Percentiles rank a stretch among this genome's conserved stretches.
Evolutionary conservation across 2,329 filamentous ascomycete species (phyloP).

Genomic region (Pestalotiopsis sp.): DNA sequence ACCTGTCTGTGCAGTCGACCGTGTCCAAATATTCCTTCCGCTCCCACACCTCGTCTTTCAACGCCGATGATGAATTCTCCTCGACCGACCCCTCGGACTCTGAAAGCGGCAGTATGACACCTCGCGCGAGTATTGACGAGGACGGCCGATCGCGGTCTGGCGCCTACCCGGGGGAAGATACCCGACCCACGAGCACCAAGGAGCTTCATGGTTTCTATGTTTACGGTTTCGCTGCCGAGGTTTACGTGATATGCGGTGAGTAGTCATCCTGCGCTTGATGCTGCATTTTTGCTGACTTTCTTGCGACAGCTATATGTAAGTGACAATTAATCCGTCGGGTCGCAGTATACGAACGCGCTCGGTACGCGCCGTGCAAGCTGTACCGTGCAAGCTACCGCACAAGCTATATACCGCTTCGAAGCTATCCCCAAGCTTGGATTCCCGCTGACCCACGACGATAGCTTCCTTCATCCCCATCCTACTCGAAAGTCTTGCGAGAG

Average conservation of each 20-base stretch:
- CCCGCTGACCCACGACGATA: slow-evolving; percentile 36
- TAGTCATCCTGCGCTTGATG: slow-evolving; percentile 19
- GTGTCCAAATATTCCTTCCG: slow-evolving; percentile 58
- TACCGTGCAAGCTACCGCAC: neutral
- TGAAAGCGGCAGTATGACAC: slow-evolving; percentile 39
- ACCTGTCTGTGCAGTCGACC: slow-evolving; percentile 52
- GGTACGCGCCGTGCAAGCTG: neutral
- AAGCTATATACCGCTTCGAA: neutral
- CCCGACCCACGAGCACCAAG: slow-evolving; percentile 80
- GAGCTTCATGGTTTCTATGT: slow-evolving; percentile 95
- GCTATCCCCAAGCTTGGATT: neutral
- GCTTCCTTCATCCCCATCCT: slow-evolving; percentile 96
- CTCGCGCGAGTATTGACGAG: slow-evolving; percentile 38
- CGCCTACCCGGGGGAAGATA: slow-evolving; percentile 82
- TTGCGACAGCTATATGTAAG: slow-evolving; percentile 18
- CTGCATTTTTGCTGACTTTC: neutral
- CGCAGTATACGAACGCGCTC: neutral
- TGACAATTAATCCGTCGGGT: neutral
- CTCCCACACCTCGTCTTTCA: slow-evolving; percentile 65
- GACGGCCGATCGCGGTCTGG: slow-evolving; percentile 33
- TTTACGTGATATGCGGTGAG: slow-evolving; percentile 92
- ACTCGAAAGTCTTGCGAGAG: slow-evolving; percentile 88
- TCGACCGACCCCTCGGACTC: slow-evolving; percentile 37
- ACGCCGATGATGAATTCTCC: slow-evolving; percentile 72
- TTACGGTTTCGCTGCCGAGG: slow-evolving; percentile 95